These are phyloP conservation scores for Volvox carteri DNA, from an alignment of 163 green algal species.

Conservation along the genomic window DNA sequence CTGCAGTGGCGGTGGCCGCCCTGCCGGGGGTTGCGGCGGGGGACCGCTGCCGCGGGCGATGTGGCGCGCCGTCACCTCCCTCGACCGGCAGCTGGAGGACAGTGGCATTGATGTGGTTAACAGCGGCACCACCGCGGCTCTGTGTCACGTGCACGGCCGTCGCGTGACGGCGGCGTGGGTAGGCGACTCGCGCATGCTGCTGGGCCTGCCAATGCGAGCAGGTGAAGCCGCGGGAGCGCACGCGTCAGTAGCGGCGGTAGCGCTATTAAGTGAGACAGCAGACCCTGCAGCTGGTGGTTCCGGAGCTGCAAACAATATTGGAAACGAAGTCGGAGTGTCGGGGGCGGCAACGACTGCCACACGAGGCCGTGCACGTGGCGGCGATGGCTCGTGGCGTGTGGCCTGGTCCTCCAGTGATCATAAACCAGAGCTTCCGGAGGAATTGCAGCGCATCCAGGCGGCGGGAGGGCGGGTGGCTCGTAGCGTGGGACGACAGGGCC, in stretches of 20 bases:
- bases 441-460: constrained; percentile 82
- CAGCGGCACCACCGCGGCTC: constrained; percentile 31
- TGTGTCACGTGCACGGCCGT: constrained; percentile 51
- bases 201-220: constrained; percentile 58
- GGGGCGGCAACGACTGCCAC: too few relatives aligned
- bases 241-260: neutral
- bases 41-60: constrained; percentile 32
- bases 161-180: constrained; percentile 85
- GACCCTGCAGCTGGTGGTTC: neutral
- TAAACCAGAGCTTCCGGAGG: constrained; percentile 83
- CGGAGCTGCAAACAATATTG: neutral
- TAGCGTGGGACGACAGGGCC: constrained; percentile 70
- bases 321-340: neutral
- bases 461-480: constrained; percentile 81
- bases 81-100: constrained; percentile 48
- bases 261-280: neutral
- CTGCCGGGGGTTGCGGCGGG: neutral
- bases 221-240: neutral
- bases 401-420: constrained; percentile 77
- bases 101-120: constrained; percentile 50
- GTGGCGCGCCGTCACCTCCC: neutral
- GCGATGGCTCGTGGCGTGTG: constrained; percentile 23
- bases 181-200: constrained; percentile 86
- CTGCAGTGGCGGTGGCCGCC: neutral
- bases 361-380: too few relatives aligned